Conservation (phyloP, 306 rosid genomes). For the Comarum palustre region DNA sequence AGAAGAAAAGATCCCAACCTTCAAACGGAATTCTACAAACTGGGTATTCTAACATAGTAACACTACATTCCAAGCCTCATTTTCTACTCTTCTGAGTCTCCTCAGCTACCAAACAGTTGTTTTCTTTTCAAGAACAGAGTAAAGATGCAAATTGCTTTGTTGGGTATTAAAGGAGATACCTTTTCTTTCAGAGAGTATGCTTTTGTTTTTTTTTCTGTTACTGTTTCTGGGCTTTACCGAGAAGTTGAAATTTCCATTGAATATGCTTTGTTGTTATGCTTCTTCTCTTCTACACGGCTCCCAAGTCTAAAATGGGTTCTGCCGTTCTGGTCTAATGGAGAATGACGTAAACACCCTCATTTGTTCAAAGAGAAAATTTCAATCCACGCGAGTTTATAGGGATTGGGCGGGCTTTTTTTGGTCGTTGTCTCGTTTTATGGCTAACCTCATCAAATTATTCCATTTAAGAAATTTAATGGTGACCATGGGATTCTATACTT, state of each 20-base stretch:
- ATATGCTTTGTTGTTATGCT: neutral
- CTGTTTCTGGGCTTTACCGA: conserved; percentile 6
- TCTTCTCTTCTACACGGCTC: neutral
- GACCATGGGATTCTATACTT: no score
- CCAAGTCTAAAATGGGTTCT: neutral
- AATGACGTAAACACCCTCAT: conserved; percentile 1
- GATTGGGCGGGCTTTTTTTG: neutral
- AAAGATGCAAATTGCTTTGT: neutral
- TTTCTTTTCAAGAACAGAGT: neutral
- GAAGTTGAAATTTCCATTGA: neutral
- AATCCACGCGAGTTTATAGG: conserved; percentile 6
- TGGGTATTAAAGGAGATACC: conserved; percentile 3
- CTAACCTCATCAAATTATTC: neutral
- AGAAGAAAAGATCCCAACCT: conserved; percentile 8
- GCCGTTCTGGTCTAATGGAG: neutral
- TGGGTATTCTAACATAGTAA: conserved; percentile 18
- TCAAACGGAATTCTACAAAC: neutral
- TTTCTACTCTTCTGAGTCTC: conserved; percentile 7
- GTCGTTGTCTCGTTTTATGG: neutral
- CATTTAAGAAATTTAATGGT: neutral
- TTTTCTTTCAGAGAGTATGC: conserved; percentile 6
- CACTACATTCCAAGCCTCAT: neutral
- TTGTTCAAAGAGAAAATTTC: neutral
- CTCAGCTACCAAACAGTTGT: conserved; percentile 24
- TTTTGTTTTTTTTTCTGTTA: neutral